Percentiles rank a stretch among this genome's conserved stretches.
These are phyloP conservation scores for Pichia sp. DNA, from an alignment of 1,139 yeast species.

Conservation along the genomic window DNA sequence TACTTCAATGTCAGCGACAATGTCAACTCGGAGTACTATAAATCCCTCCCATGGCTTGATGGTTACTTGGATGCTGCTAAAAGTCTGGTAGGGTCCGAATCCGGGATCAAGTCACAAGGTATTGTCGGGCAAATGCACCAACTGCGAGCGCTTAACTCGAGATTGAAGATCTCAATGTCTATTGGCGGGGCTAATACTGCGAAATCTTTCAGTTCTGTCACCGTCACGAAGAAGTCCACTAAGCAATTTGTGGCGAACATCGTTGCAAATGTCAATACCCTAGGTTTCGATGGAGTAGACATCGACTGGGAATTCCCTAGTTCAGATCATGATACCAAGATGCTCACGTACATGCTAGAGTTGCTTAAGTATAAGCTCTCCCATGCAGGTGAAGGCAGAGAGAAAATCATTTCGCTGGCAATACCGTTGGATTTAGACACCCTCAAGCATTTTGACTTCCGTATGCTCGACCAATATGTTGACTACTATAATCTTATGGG, in stretches of 20 bases:
- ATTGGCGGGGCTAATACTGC: conserved; percentile 87
- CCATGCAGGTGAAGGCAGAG: conserved; percentile 16
- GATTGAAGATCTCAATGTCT: conserved; percentile 61
- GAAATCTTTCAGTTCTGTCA: conserved; percentile 46
- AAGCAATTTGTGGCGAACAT: conserved; percentile 49
- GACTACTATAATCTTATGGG: conserved; percentile 85
- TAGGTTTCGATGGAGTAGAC: conserved; percentile 86
- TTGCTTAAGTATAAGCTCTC: not conserved
- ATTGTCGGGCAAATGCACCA: conserved; percentile 50
- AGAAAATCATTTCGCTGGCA: conserved; percentile 59
- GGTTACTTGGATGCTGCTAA: not conserved
- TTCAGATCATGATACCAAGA: conserved; percentile 41
- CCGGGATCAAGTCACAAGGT: conserved; percentile 19
- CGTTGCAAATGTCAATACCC: conserved; percentile 42
- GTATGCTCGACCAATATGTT: conserved; percentile 53
- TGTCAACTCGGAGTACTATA: conserved; percentile 1
- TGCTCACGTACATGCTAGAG: conserved; percentile 44
- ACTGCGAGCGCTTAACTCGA: conserved; percentile 45
- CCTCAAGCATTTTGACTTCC: conserved; percentile 40
- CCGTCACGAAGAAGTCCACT: conserved; percentile 37
- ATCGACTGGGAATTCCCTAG: conserved; percentile 94
- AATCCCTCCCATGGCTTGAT: conserved; percentile 8
- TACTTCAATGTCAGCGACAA: not conserved
- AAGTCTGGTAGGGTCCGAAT: not conserved
- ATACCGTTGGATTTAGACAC: conserved; percentile 63